Evolutionary conservation across 1,284 basidiomycete genomes (phyloP).

Genomic region (Uromyces viciae-fabae): DNA sequence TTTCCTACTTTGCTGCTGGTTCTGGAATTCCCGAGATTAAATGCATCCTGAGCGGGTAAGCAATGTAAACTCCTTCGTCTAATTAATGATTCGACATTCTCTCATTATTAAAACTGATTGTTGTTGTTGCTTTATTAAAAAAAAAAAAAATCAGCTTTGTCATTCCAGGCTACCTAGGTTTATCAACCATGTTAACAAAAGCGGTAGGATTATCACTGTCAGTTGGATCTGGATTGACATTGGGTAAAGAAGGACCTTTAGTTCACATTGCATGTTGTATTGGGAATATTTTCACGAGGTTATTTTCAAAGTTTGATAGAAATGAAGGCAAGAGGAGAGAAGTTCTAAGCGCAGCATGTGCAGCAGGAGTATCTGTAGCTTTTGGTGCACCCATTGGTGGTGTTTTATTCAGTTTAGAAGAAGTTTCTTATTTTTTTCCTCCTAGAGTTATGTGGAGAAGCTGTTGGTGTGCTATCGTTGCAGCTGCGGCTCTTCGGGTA

Average conservation of each 20-base stretch:
- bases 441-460: constrained; percentile 64
- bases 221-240: constrained; percentile 80
- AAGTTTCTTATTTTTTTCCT: constrained; percentile 89
- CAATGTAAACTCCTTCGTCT: not conserved
- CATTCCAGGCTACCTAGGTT: constrained; percentile 93
- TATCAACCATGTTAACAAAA: constrained; percentile 84
- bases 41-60: constrained; percentile 79
- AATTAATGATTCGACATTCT: not conserved
- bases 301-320: constrained; percentile 80
- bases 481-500: constrained; percentile 51
- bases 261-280: constrained; percentile 94
- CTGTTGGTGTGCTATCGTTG: constrained; percentile 53
- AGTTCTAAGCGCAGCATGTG: constrained; percentile 76
- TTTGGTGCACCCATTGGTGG: constrained; percentile 55
- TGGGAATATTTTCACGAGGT: constrained; percentile 87
- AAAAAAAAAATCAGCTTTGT: constrained; percentile 77
- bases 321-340: constrained; percentile 90
- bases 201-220: constrained; percentile 80
- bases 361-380: not conserved
- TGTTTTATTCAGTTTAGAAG: constrained; percentile 61
- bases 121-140: not conserved
- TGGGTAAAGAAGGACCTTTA: constrained; percentile 94
- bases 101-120: not conserved
- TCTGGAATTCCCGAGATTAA: constrained; percentile 97
- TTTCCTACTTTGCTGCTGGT: constrained; percentile 69